Evolutionary conservation across 2,329 filamentous ascomycete species (phyloP), one percentile per base, ranked within the genome.

Genomic region (Niveomyces coronatus): DNA sequence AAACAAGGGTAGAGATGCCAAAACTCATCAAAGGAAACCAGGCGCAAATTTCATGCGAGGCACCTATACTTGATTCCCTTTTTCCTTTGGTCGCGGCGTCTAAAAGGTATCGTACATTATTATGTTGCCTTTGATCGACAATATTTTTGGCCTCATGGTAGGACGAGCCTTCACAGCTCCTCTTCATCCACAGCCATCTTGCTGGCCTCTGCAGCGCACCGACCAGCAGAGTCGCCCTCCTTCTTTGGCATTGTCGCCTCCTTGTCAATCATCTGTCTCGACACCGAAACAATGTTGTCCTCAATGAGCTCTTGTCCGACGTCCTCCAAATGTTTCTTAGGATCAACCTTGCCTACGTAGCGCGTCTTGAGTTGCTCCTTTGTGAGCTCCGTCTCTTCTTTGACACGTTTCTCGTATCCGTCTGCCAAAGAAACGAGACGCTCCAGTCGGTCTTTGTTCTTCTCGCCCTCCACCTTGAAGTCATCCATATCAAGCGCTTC

Each of bases 201-300:
- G 34, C 79, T 71, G 13, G 65, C 74, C 41, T 71, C 72, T n/a
- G 59, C 56, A 37, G 64, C 60, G 24, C 68, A 70, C 47, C 71
- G 69, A 26, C 66, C 54, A 23, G 54, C 56, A 11, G 60, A 60
- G 40, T 61, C 60, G 10, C 52, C 56, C 43, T 82, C 71, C 62
- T 81, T 80, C 58, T 76, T 80, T 15, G 89, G 85, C 62, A 94
- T 85, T 5, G 87, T 91, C 4, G 91, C 91, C 62, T 98, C 91
- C 68, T 96, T 96, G 68, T 96, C 91, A 54, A 98, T 96, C 89
- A 98, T 95, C 63, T 96, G 91, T 59, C 89, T 75, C 47, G 87
- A 93, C n/a, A 98, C 88, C 4, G 87, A 85, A 10, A 98, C 91
- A 47, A 98, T 98, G 64, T 98, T 98, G 74, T 98, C 91, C 66